Evolutionary conservation across 495 filamentous ascomycete genomes (phyloP), one percentile per base, ranked within the genome.

Genomic region (Tuber magnatum): DNA sequence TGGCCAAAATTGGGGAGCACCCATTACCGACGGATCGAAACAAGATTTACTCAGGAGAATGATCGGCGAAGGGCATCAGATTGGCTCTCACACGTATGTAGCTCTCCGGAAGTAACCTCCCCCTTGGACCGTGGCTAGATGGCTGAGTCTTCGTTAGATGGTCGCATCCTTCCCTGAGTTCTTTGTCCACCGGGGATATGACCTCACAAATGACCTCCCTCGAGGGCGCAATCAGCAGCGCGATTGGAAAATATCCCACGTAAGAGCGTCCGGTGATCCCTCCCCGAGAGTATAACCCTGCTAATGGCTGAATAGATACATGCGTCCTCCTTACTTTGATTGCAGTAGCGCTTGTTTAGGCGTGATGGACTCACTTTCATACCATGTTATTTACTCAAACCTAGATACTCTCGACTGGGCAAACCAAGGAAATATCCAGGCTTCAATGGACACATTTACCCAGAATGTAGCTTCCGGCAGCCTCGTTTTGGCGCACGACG

Each of bases 191-290:
- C 0, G 82, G 79, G 0, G 85, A 88, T 74, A 86, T 88, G 71
- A 85, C 81, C 24, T 83, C 86, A 0, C 88, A 92, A 82, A 87
- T 93, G 84, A 81, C 86, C 72, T 88, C 88, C 82, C 90, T 91
- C 74, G 91, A 92, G 83, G 88, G 87, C 69, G 91, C 90, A 0
- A 78, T 92, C 35, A 83, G 85, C 46, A 91, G 89, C 76, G 89
- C 92, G 73, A 84, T 92, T 35, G 91, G 90, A n/a, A 86, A 86
- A 76, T 88, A 89, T 75, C 91, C 91, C 4, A 91, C 90, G 16
- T 65, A 65, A 12, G 56, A 65, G 14, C 72, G 18, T 71, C 51
- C 51, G 80, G 82, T 28, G 14, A 35, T 35, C 12, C 12, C 32
- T 35, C 1, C 0, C 12, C 35, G 14, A 20, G 35, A 6, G 28